Conservation (phyloP, 352 stramenopile genomes). For the Aphanomyces euteiches region DNA sequence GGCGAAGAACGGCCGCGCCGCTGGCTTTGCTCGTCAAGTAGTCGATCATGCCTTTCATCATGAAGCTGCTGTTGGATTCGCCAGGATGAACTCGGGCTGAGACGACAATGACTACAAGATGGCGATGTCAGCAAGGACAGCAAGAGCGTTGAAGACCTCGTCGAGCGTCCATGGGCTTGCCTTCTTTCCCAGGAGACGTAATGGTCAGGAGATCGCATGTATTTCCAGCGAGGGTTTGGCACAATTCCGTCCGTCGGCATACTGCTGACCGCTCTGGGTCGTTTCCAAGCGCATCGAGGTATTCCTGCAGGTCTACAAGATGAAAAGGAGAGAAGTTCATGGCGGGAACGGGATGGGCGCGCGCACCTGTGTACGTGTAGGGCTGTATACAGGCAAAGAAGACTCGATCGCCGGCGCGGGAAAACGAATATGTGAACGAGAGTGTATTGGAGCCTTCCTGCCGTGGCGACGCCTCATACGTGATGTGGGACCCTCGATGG, state of each 20-base stretch:
- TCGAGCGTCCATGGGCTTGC: constrained; percentile 45
- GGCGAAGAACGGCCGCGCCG: constrained; percentile 61
- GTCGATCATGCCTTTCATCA: constrained; percentile 92
- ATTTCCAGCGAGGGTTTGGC: constrained; percentile 79
- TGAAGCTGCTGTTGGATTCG: constrained; percentile 86
- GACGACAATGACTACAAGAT: constrained; percentile 66
- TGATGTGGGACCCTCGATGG: constrained; percentile 54
- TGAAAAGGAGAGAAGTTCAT: not conserved
- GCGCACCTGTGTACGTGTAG: constrained; percentile 81
- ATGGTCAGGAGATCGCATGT: constrained; percentile 87
- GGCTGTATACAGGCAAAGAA: constrained; percentile 83
- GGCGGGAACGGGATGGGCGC: not conserved
- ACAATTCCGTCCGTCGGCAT: constrained; percentile 69
- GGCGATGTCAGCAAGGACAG: not conserved
- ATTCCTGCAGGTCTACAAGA: constrained; percentile 59
- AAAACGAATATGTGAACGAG: constrained; percentile 70
- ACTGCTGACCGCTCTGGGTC: constrained; percentile 45
- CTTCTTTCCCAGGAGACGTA: constrained; percentile 52
- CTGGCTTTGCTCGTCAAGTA: constrained; percentile 72
- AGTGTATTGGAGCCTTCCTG: constrained; percentile 49
- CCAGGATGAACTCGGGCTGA: constrained; percentile 85
- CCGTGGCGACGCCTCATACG: constrained; percentile 50
- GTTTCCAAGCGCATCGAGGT: constrained; percentile 55
- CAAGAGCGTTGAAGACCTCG: constrained; percentile 37
- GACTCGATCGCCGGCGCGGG: constrained; percentile 58